These are phyloP conservation scores for Fusarium sp. DNA, from an alignment of 2,329 filamentous ascomycete species.

Conservation along the genomic window DNA sequence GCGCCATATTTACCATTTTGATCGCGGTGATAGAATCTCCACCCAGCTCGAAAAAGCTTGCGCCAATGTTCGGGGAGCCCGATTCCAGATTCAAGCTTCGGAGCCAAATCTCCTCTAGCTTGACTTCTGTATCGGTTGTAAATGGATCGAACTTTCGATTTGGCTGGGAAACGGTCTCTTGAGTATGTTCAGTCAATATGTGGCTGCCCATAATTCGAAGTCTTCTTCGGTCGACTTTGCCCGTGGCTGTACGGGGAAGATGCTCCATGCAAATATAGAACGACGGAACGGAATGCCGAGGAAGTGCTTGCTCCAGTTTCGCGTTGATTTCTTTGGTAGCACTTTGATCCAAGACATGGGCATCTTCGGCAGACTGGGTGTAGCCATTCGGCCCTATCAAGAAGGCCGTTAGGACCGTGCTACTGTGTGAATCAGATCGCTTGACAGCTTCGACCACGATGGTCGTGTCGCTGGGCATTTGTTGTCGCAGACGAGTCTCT, in stretches of 20 bases:
- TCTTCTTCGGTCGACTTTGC: conserved; percentile 8
- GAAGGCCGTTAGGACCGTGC: not conserved
- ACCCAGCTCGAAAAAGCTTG: conserved; percentile 15
- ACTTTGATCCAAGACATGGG: not conserved
- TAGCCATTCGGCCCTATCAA: not conserved
- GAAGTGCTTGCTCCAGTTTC: conserved; percentile 6
- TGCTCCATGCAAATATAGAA: not conserved
- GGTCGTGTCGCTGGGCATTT: not conserved
- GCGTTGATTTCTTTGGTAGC: not conserved
- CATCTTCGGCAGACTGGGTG: not conserved
- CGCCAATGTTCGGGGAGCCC: not conserved
- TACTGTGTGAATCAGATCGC: rapidly evolving
- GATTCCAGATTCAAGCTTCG: not conserved
- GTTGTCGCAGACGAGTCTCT: not conserved
- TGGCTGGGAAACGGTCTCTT: not conserved
- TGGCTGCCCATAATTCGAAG: conserved; percentile 5
- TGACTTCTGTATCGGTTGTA: not conserved
- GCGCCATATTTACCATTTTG: conserved; percentile 24
- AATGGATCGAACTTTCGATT: not conserved
- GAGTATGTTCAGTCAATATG: rapidly evolving
- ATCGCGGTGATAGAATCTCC: conserved; percentile 22
- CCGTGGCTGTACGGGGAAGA: conserved; percentile 14
- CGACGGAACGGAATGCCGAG: not conserved
- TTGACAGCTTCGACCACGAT: conserved; percentile 18
- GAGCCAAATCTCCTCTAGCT: not conserved